phyloP scores from a whole-genome alignment of 106 monocot genomes.

The Dactylorhiza incarnata region DNA sequence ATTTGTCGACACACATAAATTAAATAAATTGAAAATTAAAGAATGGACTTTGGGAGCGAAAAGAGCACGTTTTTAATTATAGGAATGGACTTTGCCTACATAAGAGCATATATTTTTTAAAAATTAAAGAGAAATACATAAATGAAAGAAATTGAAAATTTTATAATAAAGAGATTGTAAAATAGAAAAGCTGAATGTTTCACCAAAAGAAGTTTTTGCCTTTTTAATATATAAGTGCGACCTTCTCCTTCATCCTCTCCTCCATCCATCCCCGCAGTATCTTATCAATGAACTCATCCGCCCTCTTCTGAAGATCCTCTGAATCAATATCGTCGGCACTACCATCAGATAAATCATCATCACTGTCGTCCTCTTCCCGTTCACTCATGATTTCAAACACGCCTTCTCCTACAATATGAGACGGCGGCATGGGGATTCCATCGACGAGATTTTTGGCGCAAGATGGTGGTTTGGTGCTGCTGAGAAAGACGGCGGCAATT shows the following conservation, averaged over 20 bases:
- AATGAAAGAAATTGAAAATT: no score
- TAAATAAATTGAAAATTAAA: no score
- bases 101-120: no score
- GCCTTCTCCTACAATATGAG: neutral
- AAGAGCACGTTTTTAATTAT: no score
- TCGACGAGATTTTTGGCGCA: neutral
- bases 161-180: no score
- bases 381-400: neutral
- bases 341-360: neutral
- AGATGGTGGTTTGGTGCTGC: neutral
- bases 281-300: slow-evolving; percentile 3
- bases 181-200: no score
- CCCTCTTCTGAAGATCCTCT: neutral
- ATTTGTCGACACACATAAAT: no score
- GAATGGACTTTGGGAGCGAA: no score
- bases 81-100: no score
- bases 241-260: neutral
- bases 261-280: neutral
- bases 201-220: no score
- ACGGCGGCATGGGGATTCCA: neutral
- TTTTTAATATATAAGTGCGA: no score
- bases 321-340: neutral
- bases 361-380: neutral
- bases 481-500: neutral
- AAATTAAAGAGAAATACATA: no score